A percentile compares a stretch with the other conserved stretches of the same genome.
Conservation (phyloP, 495 filamentous ascomycete species). For the Lasiosphaeris hirsuta region DNA sequence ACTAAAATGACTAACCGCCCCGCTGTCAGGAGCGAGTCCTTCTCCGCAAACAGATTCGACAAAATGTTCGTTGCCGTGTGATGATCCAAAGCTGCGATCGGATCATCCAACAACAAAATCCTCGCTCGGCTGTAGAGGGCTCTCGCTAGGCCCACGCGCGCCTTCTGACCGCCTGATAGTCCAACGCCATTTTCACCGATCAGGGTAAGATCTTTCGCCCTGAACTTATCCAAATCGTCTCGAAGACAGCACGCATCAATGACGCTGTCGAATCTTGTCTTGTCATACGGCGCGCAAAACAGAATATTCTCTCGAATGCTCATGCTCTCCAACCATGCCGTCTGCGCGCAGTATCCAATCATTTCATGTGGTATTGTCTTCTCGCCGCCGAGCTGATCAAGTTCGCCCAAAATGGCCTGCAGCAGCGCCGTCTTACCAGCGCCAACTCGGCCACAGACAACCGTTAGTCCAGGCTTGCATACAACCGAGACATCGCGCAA, state of each 20-base stretch:
- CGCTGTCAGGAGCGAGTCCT: conserved; percentile 55
- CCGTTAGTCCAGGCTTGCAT: conserved; percentile 63
- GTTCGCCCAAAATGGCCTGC: conserved; percentile 73
- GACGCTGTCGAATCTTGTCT: conserved; percentile 80
- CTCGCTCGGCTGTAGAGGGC: conserved; percentile 92
- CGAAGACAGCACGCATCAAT: conserved; percentile 87
- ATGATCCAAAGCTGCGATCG: conserved; percentile 90
- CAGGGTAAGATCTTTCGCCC: conserved; percentile 90
- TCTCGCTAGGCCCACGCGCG: conserved; percentile 83
- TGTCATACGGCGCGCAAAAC: conserved; percentile 71
- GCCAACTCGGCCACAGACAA: conserved; percentile 66
- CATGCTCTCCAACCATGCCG: conserved; percentile 90
- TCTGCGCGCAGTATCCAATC: conserved; percentile 79
- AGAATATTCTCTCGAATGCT: conserved; percentile 82
- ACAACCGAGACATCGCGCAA: conserved; percentile 59
- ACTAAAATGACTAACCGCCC: conserved; percentile 66
- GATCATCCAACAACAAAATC: conserved; percentile 92
- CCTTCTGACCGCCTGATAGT: conserved; percentile 92
- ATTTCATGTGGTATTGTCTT: conserved; percentile 60
- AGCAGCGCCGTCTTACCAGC: conserved; percentile 78
- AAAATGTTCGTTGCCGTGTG: conserved; percentile 73
- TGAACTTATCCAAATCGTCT: conserved; percentile 82
- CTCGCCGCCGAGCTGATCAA: conserved; percentile 62
- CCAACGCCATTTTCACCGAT: conserved; percentile 97
- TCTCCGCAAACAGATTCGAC: conserved; percentile 55